Evolutionary conservation across 2,329 filamentous ascomycete genomes (phyloP).

Genomic region (Clarireedia monteithiana): DNA sequence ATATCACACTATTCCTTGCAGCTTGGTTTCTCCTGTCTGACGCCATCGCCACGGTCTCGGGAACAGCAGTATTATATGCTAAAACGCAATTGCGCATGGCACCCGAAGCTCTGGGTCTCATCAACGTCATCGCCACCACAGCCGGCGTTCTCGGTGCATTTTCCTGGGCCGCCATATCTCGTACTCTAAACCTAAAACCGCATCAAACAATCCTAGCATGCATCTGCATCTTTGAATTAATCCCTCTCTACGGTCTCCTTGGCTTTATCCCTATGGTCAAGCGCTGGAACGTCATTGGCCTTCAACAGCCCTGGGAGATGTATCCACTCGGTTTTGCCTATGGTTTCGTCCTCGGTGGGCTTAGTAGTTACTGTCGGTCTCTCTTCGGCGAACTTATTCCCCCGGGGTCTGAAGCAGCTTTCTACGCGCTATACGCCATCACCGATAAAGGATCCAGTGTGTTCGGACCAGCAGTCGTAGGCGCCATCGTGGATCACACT

Average conservation of each 20-base stretch:
- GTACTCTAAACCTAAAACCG: slow-evolving; percentile 59
- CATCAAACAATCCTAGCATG: slow-evolving; percentile 85
- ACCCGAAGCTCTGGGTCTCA: slow-evolving; percentile 78
- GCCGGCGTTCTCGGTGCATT: slow-evolving; percentile 83
- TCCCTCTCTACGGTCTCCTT: slow-evolving; percentile 83
- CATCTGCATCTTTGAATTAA: slow-evolving; percentile 81
- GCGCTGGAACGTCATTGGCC: slow-evolving; percentile 65
- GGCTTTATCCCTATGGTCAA: slow-evolving; percentile 79
- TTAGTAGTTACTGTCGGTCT: slow-evolving; percentile 84
- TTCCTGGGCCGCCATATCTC: slow-evolving; percentile 74
- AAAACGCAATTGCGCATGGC: slow-evolving; percentile 90
- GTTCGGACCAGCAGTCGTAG: slow-evolving; percentile 89
- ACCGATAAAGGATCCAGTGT: slow-evolving; percentile 94
- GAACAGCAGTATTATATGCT: slow-evolving; percentile 89
- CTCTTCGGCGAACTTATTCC: slow-evolving; percentile 90
- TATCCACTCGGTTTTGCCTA: slow-evolving; percentile 86
- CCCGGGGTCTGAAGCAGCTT: slow-evolving; percentile 85
- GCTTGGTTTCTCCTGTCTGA: slow-evolving; percentile 95
- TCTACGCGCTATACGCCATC: slow-evolving; percentile 80
- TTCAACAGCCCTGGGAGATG: slow-evolving; percentile 95
- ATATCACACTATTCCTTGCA: slow-evolving; percentile 69
- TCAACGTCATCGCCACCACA: slow-evolving; percentile 84
- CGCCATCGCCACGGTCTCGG: slow-evolving; percentile 86
- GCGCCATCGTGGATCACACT: slow-evolving; percentile 77
- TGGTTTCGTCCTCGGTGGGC: slow-evolving; percentile 85